phyloP scores from a whole-genome alignment of 164 flowering plant genomes.

The Piper longum region DNA sequence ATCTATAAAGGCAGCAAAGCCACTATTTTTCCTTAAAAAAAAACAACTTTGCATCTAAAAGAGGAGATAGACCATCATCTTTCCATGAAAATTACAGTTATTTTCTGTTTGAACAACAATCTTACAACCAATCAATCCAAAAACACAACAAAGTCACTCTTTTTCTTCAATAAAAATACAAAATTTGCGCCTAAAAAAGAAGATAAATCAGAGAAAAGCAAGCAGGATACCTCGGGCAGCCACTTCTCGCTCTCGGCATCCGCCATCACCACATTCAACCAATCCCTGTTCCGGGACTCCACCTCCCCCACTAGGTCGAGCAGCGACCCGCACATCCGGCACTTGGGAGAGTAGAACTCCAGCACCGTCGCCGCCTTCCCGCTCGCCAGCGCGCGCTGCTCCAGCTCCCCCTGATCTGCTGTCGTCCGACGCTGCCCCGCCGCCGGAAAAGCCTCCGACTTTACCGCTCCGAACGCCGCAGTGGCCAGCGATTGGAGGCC shows the following conservation, averaged over 20 bases:
- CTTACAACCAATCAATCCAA: no score
- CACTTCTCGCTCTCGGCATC: conserved; percentile 91
- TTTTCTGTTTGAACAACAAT: no score
- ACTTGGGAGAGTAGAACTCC: conserved; percentile 91
- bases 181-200: no score
- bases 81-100: no score
- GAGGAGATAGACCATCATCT: no score
- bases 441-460: conserved; percentile 8
- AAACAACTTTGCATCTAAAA: no score
- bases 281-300: conserved; percentile 52
- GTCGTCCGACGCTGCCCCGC: conserved; percentile 18
- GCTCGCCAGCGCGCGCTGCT: conserved; percentile 78
- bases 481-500: conserved; percentile 29
- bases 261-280: conserved; percentile 88
- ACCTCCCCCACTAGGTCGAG: conserved; percentile 51
- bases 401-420: conserved; percentile 79
- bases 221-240: conserved; percentile 79
- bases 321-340: conserved; percentile 73
- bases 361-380: conserved; percentile 76
- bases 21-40: no score
- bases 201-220: neutral
- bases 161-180: no score
- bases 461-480: conserved; percentile 6
- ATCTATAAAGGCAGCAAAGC: no score
- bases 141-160: no score